Conservation (phyloP, 2,329 filamentous ascomycete species). For the Aaosphaeria pasadenensis region DNA sequence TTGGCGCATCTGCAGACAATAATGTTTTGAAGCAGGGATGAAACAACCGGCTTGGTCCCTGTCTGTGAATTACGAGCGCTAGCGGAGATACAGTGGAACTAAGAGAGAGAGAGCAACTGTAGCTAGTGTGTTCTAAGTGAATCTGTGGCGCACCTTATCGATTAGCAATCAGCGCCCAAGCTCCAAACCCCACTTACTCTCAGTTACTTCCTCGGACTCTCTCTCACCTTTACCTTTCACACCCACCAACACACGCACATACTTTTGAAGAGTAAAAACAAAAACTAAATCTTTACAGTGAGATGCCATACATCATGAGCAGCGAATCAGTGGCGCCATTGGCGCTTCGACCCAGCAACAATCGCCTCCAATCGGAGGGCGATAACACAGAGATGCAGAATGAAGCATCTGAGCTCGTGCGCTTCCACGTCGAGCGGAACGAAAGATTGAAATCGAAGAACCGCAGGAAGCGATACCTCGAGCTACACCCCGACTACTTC, state of each 20-base stretch:
- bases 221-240: too few relatives aligned
- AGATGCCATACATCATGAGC: conserved; percentile 26
- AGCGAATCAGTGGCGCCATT: conserved; percentile 21
- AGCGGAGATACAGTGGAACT: too few relatives aligned
- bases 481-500: conserved; percentile 71
- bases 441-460: conserved; percentile 63
- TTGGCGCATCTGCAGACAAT: conserved; percentile 16
- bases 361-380: conserved; percentile 4
- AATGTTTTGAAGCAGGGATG: conserved; percentile 29
- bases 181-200: too few relatives aligned
- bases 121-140: conserved; percentile 15
- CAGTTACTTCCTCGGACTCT: too few relatives aligned
- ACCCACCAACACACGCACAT: too few relatives aligned
- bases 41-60: conserved; percentile 25
- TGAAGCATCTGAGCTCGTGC: not conserved
- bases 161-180: too few relatives aligned
- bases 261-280: too few relatives aligned
- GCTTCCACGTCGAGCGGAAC: conserved; percentile 12
- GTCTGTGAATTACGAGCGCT: not conserved
- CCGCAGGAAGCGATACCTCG: conserved; percentile 72
- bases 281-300: too few relatives aligned
- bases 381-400: not conserved
- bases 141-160: too few relatives aligned
- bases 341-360: conserved; percentile 17
- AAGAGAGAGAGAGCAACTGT: not conserved